phyloP scores from a whole-genome alignment of 2,329 filamentous ascomycete species.

The Botrytis cinerea region DNA sequence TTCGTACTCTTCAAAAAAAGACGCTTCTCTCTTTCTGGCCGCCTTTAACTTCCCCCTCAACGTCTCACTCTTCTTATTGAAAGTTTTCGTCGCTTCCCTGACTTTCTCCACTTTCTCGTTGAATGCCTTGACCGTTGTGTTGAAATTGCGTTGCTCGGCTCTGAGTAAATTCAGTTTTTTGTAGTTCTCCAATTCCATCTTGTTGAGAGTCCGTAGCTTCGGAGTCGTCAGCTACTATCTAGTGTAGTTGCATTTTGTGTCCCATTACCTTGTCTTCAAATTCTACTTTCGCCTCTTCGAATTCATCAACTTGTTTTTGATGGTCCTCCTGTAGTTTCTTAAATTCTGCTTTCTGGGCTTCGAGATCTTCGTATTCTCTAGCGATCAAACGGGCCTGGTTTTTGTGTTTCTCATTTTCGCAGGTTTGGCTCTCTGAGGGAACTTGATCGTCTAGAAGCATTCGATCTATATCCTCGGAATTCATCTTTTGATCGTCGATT shows the following conservation, averaged over 20 bases:
- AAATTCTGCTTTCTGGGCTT: not conserved
- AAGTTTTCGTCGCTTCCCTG: not conserved
- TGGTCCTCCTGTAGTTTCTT: not conserved
- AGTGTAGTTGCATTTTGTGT: not conserved
- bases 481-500: not conserved
- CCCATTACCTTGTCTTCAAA: not conserved
- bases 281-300: not conserved
- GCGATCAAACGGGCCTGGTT: not conserved
- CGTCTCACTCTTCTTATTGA: not conserved
- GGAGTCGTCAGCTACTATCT: not conserved
- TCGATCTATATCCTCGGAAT: not conserved
- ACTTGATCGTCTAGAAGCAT: not conserved
- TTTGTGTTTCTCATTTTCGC: not conserved
- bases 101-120: fast-evolving
- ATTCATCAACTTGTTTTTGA: not conserved
- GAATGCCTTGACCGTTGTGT: not conserved
- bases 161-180: not conserved
- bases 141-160: not conserved
- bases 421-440: not conserved
- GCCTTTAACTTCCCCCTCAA: not conserved
- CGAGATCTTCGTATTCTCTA: not conserved
- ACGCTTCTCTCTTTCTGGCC: not conserved
- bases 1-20: not conserved
- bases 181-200: not conserved
- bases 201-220: not conserved